Evolutionary conservation across 2,329 filamentous ascomycete species (phyloP), one percentile per base, ranked within the genome.

Genomic region (Aspergillus felis): DNA sequence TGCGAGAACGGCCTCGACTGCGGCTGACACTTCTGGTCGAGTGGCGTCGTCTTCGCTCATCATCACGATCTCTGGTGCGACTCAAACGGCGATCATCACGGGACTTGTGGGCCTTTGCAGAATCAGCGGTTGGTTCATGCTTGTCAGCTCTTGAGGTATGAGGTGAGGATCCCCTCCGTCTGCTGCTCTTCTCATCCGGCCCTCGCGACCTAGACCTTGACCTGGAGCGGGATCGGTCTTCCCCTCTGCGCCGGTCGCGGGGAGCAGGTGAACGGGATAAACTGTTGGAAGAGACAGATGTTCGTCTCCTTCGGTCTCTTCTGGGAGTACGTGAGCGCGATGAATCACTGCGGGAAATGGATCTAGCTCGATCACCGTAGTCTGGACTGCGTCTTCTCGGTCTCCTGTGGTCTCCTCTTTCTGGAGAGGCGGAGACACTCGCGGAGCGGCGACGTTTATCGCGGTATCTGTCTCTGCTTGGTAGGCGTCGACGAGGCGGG

Each of bases 241-340:
- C 70, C 59, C 72, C 72, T 58, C 64, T 65, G 52, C 66, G 72
- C 54, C 68, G 67, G 58, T 62, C 59, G 53, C 66, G 64, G 51
- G 68, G 66, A 54, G 70, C 64, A 54, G 73, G 75, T 24, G 74
- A 69, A 27, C 67, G 71, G 28, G 72, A 75, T 51, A 67, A 61
- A 61, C 70, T 75, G 67, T 69, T 73, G 52, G 71, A 70, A 59
- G 74, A 74, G 53, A 71, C 64, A 53, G 74, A 77, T 66, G 74
- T 68, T 60, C 67, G 73, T 68, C 72, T 71, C 64, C 68, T 69
- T 66, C 73, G 74, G 59, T 72, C 68, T 76, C 76, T 71, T 79
- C 79, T 83, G 76, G 79, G 74, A 71, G 78, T 78, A 76, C 74
- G 81, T 82, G 82, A 84, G 80, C 79, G 80, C 66, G 79, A 79